Conservation (phyloP, 2,329 filamentous ascomycete genomes). For the Hysterium pulicare region DNA sequence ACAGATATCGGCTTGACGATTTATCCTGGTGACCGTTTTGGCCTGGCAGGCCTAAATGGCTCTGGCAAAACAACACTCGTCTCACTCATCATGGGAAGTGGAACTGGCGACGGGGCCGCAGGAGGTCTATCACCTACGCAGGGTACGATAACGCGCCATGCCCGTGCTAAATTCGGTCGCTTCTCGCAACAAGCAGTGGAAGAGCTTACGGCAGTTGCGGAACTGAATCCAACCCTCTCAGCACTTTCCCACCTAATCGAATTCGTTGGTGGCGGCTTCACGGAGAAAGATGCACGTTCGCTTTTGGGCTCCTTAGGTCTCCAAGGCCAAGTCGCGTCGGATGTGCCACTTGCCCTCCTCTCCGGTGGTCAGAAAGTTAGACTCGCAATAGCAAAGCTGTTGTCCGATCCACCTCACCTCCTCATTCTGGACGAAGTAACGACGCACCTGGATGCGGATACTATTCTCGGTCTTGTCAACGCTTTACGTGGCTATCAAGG, state of each 20-base stretch:
- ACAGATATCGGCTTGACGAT: conserved; percentile 66
- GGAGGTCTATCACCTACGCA: conserved; percentile 50
- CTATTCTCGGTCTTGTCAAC: conserved; percentile 66
- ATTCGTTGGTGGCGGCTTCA: conserved; percentile 51
- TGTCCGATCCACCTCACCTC: conserved; percentile 67
- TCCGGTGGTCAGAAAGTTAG: conserved; percentile 72
- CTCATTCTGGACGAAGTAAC: conserved; percentile 78
- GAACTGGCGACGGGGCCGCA: conserved; percentile 21
- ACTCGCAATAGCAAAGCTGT: conserved; percentile 64
- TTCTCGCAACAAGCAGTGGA: conserved; percentile 81
- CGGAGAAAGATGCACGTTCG: conserved; percentile 66
- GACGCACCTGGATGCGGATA: conserved; percentile 81
- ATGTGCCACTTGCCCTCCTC: conserved; percentile 68
- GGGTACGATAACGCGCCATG: conserved; percentile 63
- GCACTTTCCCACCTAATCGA: conserved; percentile 61
- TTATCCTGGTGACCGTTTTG: conserved; percentile 69
- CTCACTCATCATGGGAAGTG: conserved; percentile 61
- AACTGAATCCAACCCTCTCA: conserved; percentile 54
- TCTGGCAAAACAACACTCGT: conserved; percentile 78
- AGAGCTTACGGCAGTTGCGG: conserved; percentile 57
- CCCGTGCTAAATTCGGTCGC: conserved; percentile 67
- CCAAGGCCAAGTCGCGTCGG: conserved; percentile 65
- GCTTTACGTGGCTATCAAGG: conserved; percentile 68
- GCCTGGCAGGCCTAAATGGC: conserved; percentile 75
- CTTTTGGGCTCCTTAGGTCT: conserved; percentile 68